Evolutionary conservation across 2,329 filamentous ascomycete genomes (phyloP).

Genomic region (Fusarium tjaetaba): DNA sequence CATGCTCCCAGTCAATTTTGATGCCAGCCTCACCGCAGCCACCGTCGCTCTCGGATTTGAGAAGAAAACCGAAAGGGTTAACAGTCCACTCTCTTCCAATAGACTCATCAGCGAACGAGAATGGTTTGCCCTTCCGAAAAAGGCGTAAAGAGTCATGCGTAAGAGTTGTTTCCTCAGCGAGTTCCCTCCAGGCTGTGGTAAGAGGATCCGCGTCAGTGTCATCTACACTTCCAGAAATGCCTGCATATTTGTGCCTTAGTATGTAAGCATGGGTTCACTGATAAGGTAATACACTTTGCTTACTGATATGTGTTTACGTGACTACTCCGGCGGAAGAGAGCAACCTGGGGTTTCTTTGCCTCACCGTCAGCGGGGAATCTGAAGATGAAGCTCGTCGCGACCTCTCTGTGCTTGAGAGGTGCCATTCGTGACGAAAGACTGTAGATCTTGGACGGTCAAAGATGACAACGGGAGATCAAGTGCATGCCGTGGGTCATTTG

Average conservation of each 20-base stretch:
- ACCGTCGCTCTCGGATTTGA: conserved; percentile 49
- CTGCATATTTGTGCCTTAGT: conserved; percentile 64
- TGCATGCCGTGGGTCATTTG: neutral
- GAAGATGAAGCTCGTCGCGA: conserved; percentile 64
- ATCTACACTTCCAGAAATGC: conserved; percentile 71
- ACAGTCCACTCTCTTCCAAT: conserved; percentile 69
- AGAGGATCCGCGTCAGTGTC: conserved; percentile 61
- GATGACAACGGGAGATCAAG: neutral
- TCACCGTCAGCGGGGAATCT: conserved; percentile 51
- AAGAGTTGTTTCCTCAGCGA: conserved; percentile 70
- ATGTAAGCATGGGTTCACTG: neutral
- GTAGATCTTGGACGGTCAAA: neutral
- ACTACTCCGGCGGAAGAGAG: conserved; percentile 69
- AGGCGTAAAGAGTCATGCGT: conserved; percentile 57
- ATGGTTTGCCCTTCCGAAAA: conserved; percentile 67
- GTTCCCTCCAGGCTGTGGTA: conserved; percentile 69
- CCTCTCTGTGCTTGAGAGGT: conserved; percentile 47
- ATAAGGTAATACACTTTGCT: conserved; percentile 29
- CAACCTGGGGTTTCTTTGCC: conserved; percentile 58
- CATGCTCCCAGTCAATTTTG: conserved; percentile 70
- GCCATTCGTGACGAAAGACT: conserved; percentile 31
- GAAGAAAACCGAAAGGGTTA: conserved; percentile 68
- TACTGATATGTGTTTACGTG: conserved; percentile 70
- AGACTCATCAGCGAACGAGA: conserved; percentile 62
- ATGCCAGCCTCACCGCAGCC: conserved; percentile 58